Evolutionary conservation across 169 alveolate genomes (phyloP), one percentile per base, ranked within the genome.

Genomic region (Plasmodium cynomolgi): DNA sequence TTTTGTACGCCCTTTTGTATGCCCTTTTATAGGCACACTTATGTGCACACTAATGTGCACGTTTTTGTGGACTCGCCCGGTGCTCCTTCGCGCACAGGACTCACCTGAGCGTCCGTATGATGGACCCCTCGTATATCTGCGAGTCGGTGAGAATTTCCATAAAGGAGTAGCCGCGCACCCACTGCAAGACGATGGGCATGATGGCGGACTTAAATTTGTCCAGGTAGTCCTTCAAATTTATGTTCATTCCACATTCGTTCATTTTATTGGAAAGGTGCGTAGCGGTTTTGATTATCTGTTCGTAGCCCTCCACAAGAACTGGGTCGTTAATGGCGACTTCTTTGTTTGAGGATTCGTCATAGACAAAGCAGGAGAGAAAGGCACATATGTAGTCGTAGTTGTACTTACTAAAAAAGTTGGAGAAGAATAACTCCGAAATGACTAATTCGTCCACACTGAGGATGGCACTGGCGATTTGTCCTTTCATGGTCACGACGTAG

Each of bases 381-480:
- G 99, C 99, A 33, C 99, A 98, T 29, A 99, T 98, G 82, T 98
- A 98, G 88, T 98, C 99, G n/a, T 98, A 97, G 39, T 95, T 96
- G 94, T 98, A 95, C 74, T 98, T 98, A 58, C 98, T 98, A 92
- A 99, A 99, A 83, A 98, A 97, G 73, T 99, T 99, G 71, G 98
- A 96, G 93, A 97, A 96, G 39, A 99, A 96, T 86, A 99, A 92
- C 93, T 99, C 99, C 7, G 99, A 98, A 50, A 98, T 98, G 56
- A 99, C 95, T 39, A 99, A 91, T 96, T 99, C 99, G 95, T 99
- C 99, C n/a, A 99, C 97, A 13, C 99, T 99, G 44, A 99, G 97
- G 73, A 99, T 98, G 90, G 99, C 99, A 95, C 99, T 99, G 23
- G 99, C 99, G 41, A 99, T 97, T 91, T 99, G 98, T 1, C 99